Percentiles rank a stretch among this genome's conserved stretches.
Conservation (phyloP, 768 basidiomycete genomes). For the Asterophora lycoperdoides region DNA sequence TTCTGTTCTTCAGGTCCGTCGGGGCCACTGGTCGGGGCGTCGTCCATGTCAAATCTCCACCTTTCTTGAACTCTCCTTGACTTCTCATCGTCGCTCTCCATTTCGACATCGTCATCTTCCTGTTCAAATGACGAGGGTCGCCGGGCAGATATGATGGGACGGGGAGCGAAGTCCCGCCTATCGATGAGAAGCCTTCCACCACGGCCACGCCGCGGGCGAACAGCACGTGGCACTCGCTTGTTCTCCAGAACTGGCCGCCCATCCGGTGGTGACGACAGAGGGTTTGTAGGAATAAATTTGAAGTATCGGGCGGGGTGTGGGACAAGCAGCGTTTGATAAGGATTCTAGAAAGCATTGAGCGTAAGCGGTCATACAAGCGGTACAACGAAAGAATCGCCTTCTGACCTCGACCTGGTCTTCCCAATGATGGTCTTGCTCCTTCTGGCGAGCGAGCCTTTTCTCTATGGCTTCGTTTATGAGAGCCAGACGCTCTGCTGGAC, state of each 20-base stretch:
- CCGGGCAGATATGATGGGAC: conserved; percentile 17
- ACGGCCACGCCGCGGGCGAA: conserved; percentile 77
- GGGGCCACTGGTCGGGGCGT: conserved; percentile 47
- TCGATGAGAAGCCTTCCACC: conserved; percentile 77
- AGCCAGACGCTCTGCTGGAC: conserved; percentile 61
- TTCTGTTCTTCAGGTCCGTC: conserved; percentile 64
- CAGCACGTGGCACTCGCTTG: conserved; percentile 30
- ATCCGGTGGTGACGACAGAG: conserved; percentile 27
- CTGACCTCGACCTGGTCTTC: conserved; percentile 83
- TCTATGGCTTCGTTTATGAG: conserved; percentile 61
- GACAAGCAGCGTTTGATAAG: conserved; percentile 60
- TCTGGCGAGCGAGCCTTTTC: conserved; percentile 51
- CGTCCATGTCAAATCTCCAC: conserved; percentile 69
- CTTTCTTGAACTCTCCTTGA: conserved; percentile 41
- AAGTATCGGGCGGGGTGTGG: conserved; percentile 62
- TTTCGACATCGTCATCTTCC: conserved; percentile 20
- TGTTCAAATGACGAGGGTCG: conserved; percentile 26
- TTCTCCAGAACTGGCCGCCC: conserved; percentile 17
- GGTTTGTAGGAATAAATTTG: conserved; percentile 48
- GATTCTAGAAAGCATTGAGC: conserved; percentile 38
- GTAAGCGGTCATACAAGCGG: neutral
- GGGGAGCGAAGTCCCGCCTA: conserved; percentile 44
- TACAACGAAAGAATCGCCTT: conserved; percentile 1
- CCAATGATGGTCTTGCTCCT: conserved; percentile 75
- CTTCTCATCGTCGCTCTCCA: conserved; percentile 32